Evolutionary conservation across 176 grass and related monocot species (phyloP).

Genomic region (Oryza coarctata): DNA sequence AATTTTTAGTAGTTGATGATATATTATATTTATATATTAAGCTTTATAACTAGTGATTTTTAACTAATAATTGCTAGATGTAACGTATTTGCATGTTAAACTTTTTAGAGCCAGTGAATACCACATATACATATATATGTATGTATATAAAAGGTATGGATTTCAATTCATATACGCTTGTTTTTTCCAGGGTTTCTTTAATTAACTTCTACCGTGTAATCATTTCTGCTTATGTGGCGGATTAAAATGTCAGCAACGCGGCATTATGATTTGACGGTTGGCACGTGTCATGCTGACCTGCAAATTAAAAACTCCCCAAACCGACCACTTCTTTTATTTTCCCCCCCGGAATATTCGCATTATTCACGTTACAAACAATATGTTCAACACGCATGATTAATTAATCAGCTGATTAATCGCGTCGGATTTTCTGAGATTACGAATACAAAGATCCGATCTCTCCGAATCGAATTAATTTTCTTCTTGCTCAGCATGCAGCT

Average conservation of each 20-base stretch:
- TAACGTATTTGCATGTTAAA: too few species aligned
- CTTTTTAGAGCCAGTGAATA: too few species aligned
- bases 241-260: not conserved
- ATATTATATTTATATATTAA: too few species aligned
- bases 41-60: too few species aligned
- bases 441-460: not conserved
- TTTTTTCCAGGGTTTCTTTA: not conserved
- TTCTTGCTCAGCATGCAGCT: not conserved
- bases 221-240: not conserved
- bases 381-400: not conserved
- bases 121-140: too few species aligned
- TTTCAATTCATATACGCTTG: not conserved
- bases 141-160: too few species aligned
- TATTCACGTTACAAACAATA: not conserved
- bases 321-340: not conserved
- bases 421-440: not conserved
- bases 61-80: too few species aligned
- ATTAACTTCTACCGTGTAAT: not conserved
- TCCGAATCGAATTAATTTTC: not conserved
- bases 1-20: too few species aligned
- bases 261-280: constrained; percentile 14
- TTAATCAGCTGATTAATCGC: not conserved
- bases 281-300: constrained; percentile 4
- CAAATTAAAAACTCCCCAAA: not conserved
- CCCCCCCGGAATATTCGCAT: not conserved